phyloP scores from a whole-genome alignment of 306 rosid genomes.

The Vachellia collinsii region DNA sequence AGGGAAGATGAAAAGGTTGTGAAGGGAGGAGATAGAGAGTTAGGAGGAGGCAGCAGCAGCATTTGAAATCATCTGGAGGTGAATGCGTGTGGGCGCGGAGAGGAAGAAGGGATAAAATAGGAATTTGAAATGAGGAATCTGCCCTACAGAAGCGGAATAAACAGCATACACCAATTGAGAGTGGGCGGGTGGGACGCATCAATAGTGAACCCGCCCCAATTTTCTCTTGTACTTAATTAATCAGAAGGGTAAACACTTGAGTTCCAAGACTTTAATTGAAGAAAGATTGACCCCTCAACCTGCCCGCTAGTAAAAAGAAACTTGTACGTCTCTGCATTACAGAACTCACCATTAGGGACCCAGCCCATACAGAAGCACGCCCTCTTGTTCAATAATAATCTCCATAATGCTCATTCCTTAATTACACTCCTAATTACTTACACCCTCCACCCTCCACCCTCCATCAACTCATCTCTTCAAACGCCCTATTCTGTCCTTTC shows the following conservation, averaged over 20 bases:
- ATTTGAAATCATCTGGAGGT: not conserved
- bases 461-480: not conserved
- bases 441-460: too few species aligned
- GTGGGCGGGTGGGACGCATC: too few species aligned
- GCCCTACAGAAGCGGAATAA: not conserved
- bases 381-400: not conserved
- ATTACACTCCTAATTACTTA: not conserved
- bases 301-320: too few species aligned
- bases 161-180: too few species aligned
- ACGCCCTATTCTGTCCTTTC: not conserved
- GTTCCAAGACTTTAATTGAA: too few species aligned
- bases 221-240: too few species aligned
- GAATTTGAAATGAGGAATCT: constrained; percentile 23
- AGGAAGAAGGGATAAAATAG: not conserved
- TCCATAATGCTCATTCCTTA: not conserved
- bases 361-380: not conserved
- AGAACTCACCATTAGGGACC: too few species aligned
- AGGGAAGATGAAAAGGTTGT: not conserved
- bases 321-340: too few species aligned
- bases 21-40: not conserved
- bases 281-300: too few species aligned
- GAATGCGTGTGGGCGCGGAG: not conserved
- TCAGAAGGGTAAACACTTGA: too few species aligned
- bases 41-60: not conserved
- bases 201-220: too few species aligned